Evolutionary conservation across 2,329 filamentous ascomycete species (phyloP).

Genomic region (Fusarium pininemorale): DNA sequence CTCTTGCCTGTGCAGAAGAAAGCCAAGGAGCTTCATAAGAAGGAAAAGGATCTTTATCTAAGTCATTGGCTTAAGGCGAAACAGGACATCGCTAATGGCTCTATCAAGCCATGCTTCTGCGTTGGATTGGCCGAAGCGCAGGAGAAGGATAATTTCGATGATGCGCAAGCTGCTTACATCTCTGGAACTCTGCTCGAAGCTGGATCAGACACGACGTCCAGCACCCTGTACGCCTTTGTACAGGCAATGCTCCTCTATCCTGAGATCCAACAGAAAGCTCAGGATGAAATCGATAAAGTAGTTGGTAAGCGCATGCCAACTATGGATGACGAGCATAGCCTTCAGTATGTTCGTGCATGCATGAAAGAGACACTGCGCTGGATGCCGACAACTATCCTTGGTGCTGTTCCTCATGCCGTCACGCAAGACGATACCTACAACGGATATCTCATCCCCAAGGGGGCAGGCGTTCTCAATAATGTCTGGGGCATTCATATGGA

Average conservation of each 20-base stretch:
- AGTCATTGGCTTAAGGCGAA: background rate
- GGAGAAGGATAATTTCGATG: background rate
- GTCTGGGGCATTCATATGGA: constrained; percentile 65
- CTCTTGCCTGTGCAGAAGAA: background rate
- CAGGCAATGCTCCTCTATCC: constrained; percentile 58
- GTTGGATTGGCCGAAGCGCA: constrained; percentile 2
- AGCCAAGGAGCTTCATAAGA: constrained; percentile 1
- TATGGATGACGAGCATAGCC: constrained; percentile 52
- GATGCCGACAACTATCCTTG: constrained; percentile 43
- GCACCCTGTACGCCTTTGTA: constrained; percentile 47
- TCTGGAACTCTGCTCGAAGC: constrained; percentile 39
- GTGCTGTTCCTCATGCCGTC: constrained; percentile 50
- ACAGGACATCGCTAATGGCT: constrained; percentile 13
- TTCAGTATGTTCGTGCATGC: constrained; percentile 54
- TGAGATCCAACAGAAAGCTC: constrained; percentile 53
- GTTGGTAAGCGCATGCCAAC: constrained; percentile 54
- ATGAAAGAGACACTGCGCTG: constrained; percentile 48
- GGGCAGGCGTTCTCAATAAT: constrained; percentile 35
- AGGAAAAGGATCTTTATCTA: background rate
- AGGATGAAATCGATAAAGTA: constrained; percentile 55
- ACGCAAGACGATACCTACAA: constrained; percentile 41
- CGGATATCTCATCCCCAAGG: constrained; percentile 43
- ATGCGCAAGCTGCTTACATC: constrained; percentile 15
- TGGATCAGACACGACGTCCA: constrained; percentile 45
- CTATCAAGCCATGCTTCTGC: constrained; percentile 20